Percentiles rank a stretch among this genome's conserved stretches.
Conservation (phyloP, 1,284 basidiomycete genomes). For the Leccinum fallax region DNA sequence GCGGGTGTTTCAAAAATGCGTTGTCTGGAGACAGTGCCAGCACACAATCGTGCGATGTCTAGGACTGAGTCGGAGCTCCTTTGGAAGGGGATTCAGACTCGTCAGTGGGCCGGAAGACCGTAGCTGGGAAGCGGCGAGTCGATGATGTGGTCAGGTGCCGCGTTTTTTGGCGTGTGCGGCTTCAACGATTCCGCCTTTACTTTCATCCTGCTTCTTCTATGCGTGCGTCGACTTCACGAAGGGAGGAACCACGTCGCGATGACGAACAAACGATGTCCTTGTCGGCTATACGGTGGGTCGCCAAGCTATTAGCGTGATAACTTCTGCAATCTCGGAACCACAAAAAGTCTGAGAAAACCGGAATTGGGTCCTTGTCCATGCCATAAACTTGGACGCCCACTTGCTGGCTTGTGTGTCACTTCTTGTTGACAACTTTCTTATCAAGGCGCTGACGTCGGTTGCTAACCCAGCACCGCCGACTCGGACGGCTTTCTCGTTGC, state of each 20-base stretch:
- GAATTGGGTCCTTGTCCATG: conserved; percentile 5
- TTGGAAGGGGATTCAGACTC: background rate
- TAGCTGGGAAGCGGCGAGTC: background rate
- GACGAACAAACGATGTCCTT: background rate
- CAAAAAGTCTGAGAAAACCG: conserved; percentile 21
- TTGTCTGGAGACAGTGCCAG: background rate
- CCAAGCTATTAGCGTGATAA: background rate
- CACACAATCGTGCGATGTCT: background rate
- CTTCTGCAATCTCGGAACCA: conserved; percentile 14
- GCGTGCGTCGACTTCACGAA: background rate
- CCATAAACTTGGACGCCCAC: background rate
- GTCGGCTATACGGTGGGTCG: conserved; percentile 1
- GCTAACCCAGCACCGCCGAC: background rate
- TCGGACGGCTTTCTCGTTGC: background rate
- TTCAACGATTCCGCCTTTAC: background rate
- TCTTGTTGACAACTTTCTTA: background rate
- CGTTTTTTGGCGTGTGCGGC: background rate
- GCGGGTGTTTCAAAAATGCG: too few species aligned
- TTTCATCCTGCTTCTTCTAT: conserved; percentile 1
- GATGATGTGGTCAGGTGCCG: background rate
- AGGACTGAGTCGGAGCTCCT: background rate
- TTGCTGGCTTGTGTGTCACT: background rate
- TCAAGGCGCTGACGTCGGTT: conserved; percentile 4
- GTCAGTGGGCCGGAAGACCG: too few species aligned
- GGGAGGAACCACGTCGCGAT: conserved; percentile 1